Evolutionary conservation across 352 stramenopile species (phyloP), one percentile per base, ranked within the genome.

Genomic region (Phytopythium mirpurense): DNA sequence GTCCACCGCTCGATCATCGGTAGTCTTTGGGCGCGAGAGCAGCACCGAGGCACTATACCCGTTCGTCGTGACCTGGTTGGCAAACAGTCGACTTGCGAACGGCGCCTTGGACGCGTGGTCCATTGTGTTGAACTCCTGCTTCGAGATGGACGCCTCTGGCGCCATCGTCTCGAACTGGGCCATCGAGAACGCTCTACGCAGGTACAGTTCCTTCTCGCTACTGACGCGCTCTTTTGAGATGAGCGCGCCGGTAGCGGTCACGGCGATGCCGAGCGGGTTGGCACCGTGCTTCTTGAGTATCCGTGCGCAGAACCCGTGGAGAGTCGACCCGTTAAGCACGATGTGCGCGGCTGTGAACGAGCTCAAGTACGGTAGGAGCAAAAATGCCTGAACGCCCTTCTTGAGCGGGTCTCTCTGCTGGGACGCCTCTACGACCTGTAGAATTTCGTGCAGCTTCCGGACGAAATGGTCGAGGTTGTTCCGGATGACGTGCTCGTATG

Each of bases 71-170:
- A 59, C 27, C 41, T 63, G 46, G 38, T 63, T 63, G 0, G 47
- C 51, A 19, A 63, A 61, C 41, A 68, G 46, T 16, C 55, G 51
- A 43, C 56, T 60, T 4, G 60, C 56, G 23, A 59, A 44, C 5
- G 56, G 37, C 11, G 59, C 57, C 42, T 68, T 59, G 6, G 57
- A 24, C 18, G 55, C 49, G 3, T 54, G 19, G 10, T 15, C 23
- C 38, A 66, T 23, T 2, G 37, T 0, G 10, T 14, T 0, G 21
- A 66, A 66, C 21, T 58, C 51, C 16, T 5, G 2, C 19, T 60
- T 60, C 32, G 38, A 15, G 1, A 67, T 18, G 14, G 27, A 23
- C 31, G 42, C 50, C 1, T 59, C 36, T 5, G 45, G 35, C 24
- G 2, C 2, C 42, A 52, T 54, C 5, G 51, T 61, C 54, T 63